Conservation (phyloP, 2,329 filamentous ascomycete genomes). For the Neonectria hederae region DNA sequence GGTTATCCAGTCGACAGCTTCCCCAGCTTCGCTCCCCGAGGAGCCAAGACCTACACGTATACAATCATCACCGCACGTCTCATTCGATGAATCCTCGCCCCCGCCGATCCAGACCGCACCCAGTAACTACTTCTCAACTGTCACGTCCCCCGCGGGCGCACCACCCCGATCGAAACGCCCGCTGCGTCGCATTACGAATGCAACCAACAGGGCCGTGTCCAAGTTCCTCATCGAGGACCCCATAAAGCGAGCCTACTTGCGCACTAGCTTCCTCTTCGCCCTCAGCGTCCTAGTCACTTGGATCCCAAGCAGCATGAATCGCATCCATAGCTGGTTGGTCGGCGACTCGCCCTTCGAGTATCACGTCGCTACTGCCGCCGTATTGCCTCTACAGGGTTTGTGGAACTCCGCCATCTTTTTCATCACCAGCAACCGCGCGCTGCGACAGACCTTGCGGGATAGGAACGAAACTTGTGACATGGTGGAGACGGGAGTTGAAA, state of each 20-base stretch:
- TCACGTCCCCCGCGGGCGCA: constrained; percentile 40
- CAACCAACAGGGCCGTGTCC: constrained; percentile 45
- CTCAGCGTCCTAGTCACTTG: constrained; percentile 69
- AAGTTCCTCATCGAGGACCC: constrained; percentile 58
- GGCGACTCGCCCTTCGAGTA: constrained; percentile 67
- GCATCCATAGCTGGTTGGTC: constrained; percentile 73
- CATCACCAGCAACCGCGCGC: constrained; percentile 63
- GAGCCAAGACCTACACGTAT: constrained; percentile 40
- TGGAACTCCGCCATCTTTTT: constrained; percentile 86
- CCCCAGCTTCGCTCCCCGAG: constrained; percentile 33
- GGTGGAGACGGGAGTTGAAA: constrained; percentile 18
- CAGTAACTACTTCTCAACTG: constrained; percentile 48
- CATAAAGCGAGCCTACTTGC: constrained; percentile 68
- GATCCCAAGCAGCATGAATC: constrained; percentile 76
- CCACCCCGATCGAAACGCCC: constrained; percentile 15
- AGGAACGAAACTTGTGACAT: constrained; percentile 27
- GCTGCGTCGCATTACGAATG: constrained; percentile 31
- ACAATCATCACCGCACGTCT: constrained; percentile 30
- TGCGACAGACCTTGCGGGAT: constrained; percentile 23
- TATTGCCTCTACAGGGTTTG: constrained; percentile 80
- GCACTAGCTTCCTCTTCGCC: constrained; percentile 69
- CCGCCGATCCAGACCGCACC: constrained; percentile 31
- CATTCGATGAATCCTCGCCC: constrained; percentile 34
- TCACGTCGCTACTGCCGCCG: constrained; percentile 74
- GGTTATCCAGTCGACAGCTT: constrained; percentile 48